Conservation (phyloP, 2,329 filamentous ascomycete genomes). For the Botrytis porri region DNA sequence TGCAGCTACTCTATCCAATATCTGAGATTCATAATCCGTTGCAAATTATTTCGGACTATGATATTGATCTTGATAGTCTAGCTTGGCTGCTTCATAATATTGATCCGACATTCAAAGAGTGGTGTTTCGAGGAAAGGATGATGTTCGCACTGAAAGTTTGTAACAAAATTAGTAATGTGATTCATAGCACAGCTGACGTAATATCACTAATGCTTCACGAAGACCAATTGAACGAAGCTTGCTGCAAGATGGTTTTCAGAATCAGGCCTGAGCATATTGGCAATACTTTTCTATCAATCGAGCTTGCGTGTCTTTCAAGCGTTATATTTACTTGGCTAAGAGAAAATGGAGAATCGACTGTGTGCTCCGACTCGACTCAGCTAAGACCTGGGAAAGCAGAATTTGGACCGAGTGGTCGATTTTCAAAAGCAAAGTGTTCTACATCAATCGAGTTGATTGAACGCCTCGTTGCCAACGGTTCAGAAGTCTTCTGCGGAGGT, state of each 20-base stretch:
- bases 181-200: not conserved
- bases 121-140: not conserved
- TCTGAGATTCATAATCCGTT: not conserved
- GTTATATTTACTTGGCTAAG: too few species aligned
- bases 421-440: fast-evolving
- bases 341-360: fast-evolving
- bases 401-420: not conserved
- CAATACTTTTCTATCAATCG: not conserved
- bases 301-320: not conserved
- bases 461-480: fast-evolving
- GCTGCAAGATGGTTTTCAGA: not conserved
- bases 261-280: fast-evolving
- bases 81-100: not conserved
- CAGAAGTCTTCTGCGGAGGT: not conserved
- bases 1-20: not conserved
- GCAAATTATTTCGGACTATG: fast-evolving
- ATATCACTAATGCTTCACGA: not conserved
- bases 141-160: not conserved
- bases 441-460: not conserved
- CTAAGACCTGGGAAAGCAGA: not conserved
- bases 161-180: fast-evolving
- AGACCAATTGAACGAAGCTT: not conserved
- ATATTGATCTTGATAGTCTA: fast-evolving
- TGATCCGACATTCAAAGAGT: not conserved
- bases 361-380: not conserved